Evolutionary conservation across 179 eudicot genomes (phyloP).

Genomic region (Actinidia chinensis): DNA sequence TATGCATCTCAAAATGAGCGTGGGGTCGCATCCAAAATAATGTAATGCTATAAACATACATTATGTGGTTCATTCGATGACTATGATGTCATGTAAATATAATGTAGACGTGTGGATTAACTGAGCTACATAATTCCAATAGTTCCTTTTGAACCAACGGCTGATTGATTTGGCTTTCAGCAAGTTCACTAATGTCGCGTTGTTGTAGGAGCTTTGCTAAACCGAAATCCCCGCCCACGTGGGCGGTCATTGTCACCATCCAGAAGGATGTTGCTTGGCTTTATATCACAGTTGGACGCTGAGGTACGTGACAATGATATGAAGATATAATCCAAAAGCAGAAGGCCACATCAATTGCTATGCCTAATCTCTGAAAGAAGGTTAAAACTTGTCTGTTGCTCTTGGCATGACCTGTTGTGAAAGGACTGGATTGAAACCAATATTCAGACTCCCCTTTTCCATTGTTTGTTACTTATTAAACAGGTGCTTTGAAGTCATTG

Average conservation of each 20-base stretch:
- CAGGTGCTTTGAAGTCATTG: conserved; percentile 14
- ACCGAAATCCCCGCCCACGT: conserved; percentile 13
- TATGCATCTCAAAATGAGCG: no score
- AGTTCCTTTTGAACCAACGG: conserved; percentile 13
- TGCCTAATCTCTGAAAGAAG: background rate
- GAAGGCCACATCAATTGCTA: conserved; percentile 10
- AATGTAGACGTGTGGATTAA: background rate
- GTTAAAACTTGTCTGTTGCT: background rate
- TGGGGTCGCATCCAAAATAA: no score
- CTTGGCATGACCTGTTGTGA: background rate
- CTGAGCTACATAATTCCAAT: conserved; percentile 37
- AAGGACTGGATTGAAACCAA: background rate
- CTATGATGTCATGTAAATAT: no score
- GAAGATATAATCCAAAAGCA: conserved; percentile 20
- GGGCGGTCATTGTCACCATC: conserved; percentile 7
- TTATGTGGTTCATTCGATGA: background rate
- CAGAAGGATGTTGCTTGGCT: conserved; percentile 10
- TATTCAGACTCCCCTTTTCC: conserved; percentile 1
- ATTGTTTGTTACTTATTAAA: background rate
- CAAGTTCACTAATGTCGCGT: background rate
- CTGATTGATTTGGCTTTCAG: conserved; percentile 5
- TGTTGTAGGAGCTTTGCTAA: background rate
- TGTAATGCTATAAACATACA: background rate
- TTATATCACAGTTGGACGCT: background rate
- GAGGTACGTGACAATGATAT: background rate